phyloP scores from a whole-genome alignment of 177 flowering plant species.

The Vitis hybrid region DNA sequence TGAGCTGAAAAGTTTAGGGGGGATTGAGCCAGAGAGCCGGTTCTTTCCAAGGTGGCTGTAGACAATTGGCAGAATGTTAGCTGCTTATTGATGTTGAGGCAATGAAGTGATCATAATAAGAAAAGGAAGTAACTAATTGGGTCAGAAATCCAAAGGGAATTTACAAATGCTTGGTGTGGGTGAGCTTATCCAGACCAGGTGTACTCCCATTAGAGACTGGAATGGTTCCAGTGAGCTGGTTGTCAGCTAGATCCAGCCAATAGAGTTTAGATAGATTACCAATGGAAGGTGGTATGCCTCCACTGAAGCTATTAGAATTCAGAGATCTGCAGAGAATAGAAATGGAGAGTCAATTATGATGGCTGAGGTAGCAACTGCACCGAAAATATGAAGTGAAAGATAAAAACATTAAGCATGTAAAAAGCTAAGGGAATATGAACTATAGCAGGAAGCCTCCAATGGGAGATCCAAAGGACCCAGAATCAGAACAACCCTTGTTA shows the following conservation, averaged over 20 bases:
- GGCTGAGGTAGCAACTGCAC: background rate
- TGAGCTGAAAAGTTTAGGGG: conserved; percentile 39
- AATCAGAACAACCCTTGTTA: background rate
- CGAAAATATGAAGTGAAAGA: background rate
- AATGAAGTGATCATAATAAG: background rate
- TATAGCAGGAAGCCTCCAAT: background rate
- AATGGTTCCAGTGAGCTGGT: conserved; percentile 46
- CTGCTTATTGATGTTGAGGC: background rate
- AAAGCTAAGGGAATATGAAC: background rate
- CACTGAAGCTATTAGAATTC: conserved; percentile 46
- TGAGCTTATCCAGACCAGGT: conserved; percentile 57
- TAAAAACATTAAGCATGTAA: background rate
- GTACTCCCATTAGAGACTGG: conserved; percentile 45
- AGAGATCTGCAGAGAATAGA: conserved; percentile 41
- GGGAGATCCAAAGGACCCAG: background rate
- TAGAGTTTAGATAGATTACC: conserved; percentile 44
- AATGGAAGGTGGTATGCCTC: conserved; percentile 47
- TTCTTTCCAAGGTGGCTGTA: conserved; percentile 33
- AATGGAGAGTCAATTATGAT: background rate
- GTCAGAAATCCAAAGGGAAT: conserved; percentile 7
- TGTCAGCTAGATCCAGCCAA: conserved; percentile 59
- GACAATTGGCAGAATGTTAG: background rate
- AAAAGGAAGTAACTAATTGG: background rate
- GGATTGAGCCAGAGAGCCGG: conserved; percentile 34
- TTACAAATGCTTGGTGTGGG: conserved; percentile 46